A percentile compares a stretch with the other conserved stretches of the same genome.
Conservation (phyloP, 2,329 filamentous ascomycete species). For the Peltaster fructicola region DNA sequence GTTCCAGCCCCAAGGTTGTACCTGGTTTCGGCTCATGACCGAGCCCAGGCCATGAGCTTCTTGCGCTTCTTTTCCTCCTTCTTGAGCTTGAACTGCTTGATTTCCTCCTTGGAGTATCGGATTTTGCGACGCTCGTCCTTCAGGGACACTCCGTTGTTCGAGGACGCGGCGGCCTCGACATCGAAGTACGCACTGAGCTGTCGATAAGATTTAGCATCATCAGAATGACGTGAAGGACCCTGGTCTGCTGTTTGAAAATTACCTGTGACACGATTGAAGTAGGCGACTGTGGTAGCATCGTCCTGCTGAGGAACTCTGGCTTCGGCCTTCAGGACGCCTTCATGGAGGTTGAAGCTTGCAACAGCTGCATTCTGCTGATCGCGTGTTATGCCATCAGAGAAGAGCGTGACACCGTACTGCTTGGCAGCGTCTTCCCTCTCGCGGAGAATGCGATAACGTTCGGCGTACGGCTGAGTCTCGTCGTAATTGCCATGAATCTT, state of each 20-base stretch:
- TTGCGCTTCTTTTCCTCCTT: conserved; percentile 79
- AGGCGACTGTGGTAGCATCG: conserved; percentile 47
- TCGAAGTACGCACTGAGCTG: conserved; percentile 95
- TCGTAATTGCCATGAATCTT: conserved; percentile 95
- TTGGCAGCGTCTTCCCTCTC: conserved; percentile 13
- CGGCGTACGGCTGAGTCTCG: conserved; percentile 81
- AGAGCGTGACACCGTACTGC: conserved; percentile 9
- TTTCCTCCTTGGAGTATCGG: conserved; percentile 66
- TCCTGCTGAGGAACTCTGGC: conserved; percentile 10
- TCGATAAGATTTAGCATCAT: conserved; percentile 69
- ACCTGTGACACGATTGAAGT: conserved; percentile 87
- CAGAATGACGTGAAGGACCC: conserved; percentile 60
- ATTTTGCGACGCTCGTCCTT: conserved; percentile 79
- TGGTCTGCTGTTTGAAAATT: conserved; percentile 54
- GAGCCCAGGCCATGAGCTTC: conserved; percentile 79
- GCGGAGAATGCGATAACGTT: conserved; percentile 16
- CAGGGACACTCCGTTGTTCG: conserved; percentile 74
- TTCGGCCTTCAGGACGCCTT: conserved; percentile 8
- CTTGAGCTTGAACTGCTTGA: conserved; percentile 87
- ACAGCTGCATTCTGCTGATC: conserved; percentile 24
- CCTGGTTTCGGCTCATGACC: conserved; percentile 52
- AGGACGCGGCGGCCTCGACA: conserved; percentile 81
- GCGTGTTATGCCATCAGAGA: neutral
- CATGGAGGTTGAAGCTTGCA: too few relatives aligned
- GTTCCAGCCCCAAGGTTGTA: too few relatives aligned